These are phyloP conservation scores for Metschnikowia arizonensis DNA, from an alignment of 805 yeast genomes.

Conservation along the genomic window DNA sequence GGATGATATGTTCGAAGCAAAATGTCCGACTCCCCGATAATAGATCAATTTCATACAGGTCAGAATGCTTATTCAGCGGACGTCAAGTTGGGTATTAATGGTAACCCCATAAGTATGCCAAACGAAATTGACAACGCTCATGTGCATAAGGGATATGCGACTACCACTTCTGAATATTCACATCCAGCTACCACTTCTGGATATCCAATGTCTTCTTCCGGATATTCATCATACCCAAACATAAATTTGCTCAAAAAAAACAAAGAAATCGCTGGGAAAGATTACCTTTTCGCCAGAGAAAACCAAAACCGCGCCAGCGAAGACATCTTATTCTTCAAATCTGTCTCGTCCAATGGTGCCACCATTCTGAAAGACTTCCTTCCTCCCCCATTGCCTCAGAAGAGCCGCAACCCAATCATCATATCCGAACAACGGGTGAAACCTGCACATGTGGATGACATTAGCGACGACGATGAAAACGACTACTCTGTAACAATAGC, in stretches of 20 bases:
- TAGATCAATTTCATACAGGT: slow-evolving; percentile 9
- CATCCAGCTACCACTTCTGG: too few relatives aligned
- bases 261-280: background rate
- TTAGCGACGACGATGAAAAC: slow-evolving; percentile 2
- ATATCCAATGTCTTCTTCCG: too few relatives aligned
- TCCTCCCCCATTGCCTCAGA: slow-evolving; percentile 11
- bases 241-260: background rate
- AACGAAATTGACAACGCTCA: slow-evolving; percentile 10
- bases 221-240: too few relatives aligned
- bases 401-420: slow-evolving; percentile 13
- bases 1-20: background rate
- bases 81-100: slow-evolving; percentile 4
- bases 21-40: slow-evolving; percentile 8
- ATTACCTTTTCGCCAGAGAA: slow-evolving; percentile 1
- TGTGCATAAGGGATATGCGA: background rate
- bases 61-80: slow-evolving; percentile 6
- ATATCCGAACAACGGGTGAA: slow-evolving; percentile 1
- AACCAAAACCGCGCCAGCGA: background rate
- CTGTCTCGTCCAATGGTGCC: slow-evolving; percentile 8
- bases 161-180: background rate
- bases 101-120: slow-evolving; percentile 12
- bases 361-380: slow-evolving; percentile 12
- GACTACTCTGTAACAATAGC: background rate
- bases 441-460: slow-evolving; percentile 5
- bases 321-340: slow-evolving; percentile 7